These are phyloP conservation scores for Acanthamoeba sp. DNA, from an alignment of 208 protist genomes.

Conservation along the genomic window DNA sequence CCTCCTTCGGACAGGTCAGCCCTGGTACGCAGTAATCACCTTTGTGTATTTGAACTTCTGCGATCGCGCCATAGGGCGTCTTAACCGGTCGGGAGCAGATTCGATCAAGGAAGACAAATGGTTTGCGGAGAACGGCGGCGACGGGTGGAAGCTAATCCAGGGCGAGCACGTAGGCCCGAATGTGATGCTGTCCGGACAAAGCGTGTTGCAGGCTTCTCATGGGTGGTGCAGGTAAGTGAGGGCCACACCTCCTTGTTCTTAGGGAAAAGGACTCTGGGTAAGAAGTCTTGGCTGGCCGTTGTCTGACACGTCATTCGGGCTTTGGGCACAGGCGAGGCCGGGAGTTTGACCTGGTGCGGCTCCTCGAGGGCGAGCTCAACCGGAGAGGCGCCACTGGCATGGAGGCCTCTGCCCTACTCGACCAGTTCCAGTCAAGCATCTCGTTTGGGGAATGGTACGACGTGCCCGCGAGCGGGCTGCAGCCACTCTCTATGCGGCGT, in stretches of 20 bases:
- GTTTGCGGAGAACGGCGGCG: conserved; percentile 66
- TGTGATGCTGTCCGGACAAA: conserved; percentile 18
- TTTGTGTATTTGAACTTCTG: not conserved
- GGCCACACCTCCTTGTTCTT: no score
- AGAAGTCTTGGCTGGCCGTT: not conserved
- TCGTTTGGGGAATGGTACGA: conserved; percentile 34
- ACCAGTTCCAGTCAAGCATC: not conserved
- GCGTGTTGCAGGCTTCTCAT: conserved; percentile 9
- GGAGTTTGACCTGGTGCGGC: conserved; percentile 56
- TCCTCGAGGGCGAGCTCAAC: not conserved
- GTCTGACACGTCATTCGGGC: not conserved
- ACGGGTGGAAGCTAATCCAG: conserved; percentile 43
- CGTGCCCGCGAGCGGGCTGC: no score
- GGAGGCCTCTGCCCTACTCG: not conserved
- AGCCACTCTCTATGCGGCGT: not conserved
- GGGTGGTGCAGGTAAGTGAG: conserved; percentile 20
- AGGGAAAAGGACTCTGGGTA: no score
- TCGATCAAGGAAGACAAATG: conserved; percentile 39
- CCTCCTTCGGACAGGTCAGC: not conserved
- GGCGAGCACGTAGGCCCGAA: conserved; percentile 9
- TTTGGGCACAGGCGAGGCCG: not conserved
- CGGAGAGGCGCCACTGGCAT: not conserved
- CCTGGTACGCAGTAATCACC: not conserved
- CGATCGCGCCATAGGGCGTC: not conserved
- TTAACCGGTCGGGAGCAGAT: not conserved